Evolutionary conservation across 202 grass and related monocot genomes (phyloP), one percentile per base, ranked within the genome.

Genomic region (Panicum virgatum): DNA sequence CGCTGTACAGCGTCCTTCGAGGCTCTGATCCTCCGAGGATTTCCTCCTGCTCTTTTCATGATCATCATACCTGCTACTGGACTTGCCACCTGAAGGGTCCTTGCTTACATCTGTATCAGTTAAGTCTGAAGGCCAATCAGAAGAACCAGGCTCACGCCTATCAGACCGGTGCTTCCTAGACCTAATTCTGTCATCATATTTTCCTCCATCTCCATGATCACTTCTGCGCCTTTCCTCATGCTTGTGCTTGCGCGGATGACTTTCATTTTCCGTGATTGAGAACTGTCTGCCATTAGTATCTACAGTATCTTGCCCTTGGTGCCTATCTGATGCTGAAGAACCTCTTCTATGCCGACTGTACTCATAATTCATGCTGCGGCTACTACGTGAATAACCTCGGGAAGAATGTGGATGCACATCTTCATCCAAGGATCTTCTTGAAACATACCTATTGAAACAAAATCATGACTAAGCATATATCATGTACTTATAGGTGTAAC

Each of bases 381-480:
- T 86, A 40, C 87, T 26, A 20, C 86, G 74, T 77, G 87, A 83
- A 62, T 78, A 64, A 80, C 81, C 79, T 79, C 60, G 88, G 5
- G 76, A 48, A 23, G 63, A 77, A 7, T 66, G 60, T 75, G 43
- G 38, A 58, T 65, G 53, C 11, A 11, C 66, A 86, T 73, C 62
- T 34, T 84, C 83, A 25, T 79, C 80, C 44, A 43, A 76, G 16
- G 68, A 20, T 44, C 59, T 71, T 76, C 77, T 89, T 68, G 88
- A 78, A 77, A 54, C 69, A 80, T 91, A 76, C 77, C 83, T 89
- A 18, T 9, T 22, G 25, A 75, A 62, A 50, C 13, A 57, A 66
- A 75, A 72, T 83, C 69, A 78, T n/a, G 47, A 36, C 14, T 83
- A 69, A 80, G 51, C 63, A 59, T 62, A 77, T 75, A 52, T 48